phyloP scores from a whole-genome alignment of 2,329 filamentous ascomycete species.

The Fusarium proliferatum region DNA sequence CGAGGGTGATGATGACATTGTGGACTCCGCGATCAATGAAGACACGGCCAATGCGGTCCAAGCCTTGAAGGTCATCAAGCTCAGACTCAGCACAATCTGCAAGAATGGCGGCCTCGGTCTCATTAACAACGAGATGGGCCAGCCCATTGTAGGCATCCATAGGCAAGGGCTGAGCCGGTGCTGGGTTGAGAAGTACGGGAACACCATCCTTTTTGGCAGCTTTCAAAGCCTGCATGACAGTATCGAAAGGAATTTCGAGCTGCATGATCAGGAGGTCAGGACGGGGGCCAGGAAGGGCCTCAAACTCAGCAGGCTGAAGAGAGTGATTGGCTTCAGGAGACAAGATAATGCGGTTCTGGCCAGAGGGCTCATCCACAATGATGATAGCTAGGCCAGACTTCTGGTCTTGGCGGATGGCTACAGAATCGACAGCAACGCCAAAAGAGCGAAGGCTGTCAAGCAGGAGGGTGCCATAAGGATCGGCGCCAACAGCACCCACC shows the following conservation, averaged over 20 bases:
- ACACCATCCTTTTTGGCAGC: conserved; percentile 61
- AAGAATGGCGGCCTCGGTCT: conserved; percentile 85
- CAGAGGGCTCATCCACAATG: conserved; percentile 76
- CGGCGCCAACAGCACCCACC: conserved; percentile 78
- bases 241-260: conserved; percentile 78
- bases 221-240: conserved; percentile 70
- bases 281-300: conserved; percentile 47
- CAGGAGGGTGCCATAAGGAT: conserved; percentile 73
- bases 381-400: conserved; percentile 80
- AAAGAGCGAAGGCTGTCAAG: conserved; percentile 66
- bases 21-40: conserved; percentile 78
- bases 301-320: conserved; percentile 53
- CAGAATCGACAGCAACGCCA: conserved; percentile 69
- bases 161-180: conserved; percentile 78
- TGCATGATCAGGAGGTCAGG: conserved; percentile 79
- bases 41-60: conserved; percentile 61
- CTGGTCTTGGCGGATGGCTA: conserved; percentile 56
- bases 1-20: conserved; percentile 86
- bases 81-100: conserved; percentile 64
- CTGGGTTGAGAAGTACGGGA: conserved; percentile 85
- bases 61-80: conserved; percentile 59
- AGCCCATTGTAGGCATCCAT: conserved; percentile 73
- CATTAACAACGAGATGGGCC: conserved; percentile 87
- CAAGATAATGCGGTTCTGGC: conserved; percentile 82
- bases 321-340: conserved; percentile 76